Percentiles rank a stretch among this genome's conserved stretches.
Conservation (phyloP, 2,329 filamentous ascomycete species). For the Elsinoe necatrix region DNA sequence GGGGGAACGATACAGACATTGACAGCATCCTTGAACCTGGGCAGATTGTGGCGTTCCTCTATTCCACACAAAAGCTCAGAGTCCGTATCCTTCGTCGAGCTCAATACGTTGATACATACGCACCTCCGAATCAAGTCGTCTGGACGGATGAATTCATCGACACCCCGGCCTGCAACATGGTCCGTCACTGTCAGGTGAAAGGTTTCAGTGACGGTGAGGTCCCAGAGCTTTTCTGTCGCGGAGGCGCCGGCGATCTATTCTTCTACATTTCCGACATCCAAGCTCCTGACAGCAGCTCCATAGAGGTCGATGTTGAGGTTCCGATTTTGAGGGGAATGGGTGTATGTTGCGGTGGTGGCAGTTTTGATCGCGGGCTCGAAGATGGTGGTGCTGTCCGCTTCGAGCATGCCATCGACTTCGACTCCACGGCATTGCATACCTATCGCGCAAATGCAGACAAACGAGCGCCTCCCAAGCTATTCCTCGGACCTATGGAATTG, state of each 20-base stretch:
- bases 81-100: conserved; percentile 45
- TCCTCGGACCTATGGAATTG: conserved; percentile 64
- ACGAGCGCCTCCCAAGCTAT: conserved; percentile 43
- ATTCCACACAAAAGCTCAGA: conserved; percentile 27
- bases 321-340: conserved; percentile 47
- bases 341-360: conserved; percentile 70
- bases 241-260: conserved; percentile 59
- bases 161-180: conserved; percentile 37
- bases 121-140: conserved; percentile 50
- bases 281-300: background rate
- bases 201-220: conserved; percentile 45
- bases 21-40: conserved; percentile 49
- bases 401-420: conserved; percentile 60
- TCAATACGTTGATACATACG: conserved; percentile 19
- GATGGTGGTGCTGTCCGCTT: conserved; percentile 59
- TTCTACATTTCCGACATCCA: conserved; percentile 28
- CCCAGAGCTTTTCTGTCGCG: conserved; percentile 54
- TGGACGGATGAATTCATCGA: conserved; percentile 43
- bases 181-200: conserved; percentile 52
- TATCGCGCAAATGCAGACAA: conserved; percentile 58
- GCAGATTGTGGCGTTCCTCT: conserved; percentile 43
- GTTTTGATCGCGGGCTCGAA: conserved; percentile 67
- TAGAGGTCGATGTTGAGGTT: background rate
- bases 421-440: conserved; percentile 56
- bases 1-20: conserved; percentile 20